A percentile compares a stretch with the other conserved stretches of the same genome.
Evolutionary conservation across 2,329 filamentous ascomycete genomes (phyloP).

Genomic region (Penicillium concentricum): DNA sequence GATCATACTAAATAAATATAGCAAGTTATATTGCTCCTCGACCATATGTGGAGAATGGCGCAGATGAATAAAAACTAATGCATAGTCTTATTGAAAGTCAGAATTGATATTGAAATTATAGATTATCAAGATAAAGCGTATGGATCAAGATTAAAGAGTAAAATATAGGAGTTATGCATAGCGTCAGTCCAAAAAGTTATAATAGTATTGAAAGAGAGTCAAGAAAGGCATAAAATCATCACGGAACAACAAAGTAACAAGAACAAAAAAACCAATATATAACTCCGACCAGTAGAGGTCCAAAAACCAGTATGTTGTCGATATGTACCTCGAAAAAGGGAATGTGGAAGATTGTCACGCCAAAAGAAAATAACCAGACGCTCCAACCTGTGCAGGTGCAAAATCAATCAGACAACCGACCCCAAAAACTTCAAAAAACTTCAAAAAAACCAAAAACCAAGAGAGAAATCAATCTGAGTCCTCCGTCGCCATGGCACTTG

Average conservation of each 20-base stretch:
- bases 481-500: slow-evolving; percentile 22
- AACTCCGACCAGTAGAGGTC: slow-evolving; percentile 11
- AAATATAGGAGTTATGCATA: not conserved
- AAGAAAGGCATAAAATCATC: slow-evolving; percentile 13
- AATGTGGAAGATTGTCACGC: slow-evolving; percentile 8
- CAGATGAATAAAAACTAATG: no score
- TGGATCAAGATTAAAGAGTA: not conserved
- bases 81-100: no score
- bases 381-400: slow-evolving; percentile 18
- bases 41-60: no score
- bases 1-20: no score
- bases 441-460: not conserved
- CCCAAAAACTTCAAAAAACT: not conserved
- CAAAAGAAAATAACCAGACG: slow-evolving; percentile 9
- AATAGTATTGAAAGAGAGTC: slow-evolving; percentile 11
- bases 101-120: no score
- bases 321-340: slow-evolving; percentile 20
- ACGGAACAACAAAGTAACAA: slow-evolving; percentile 3
- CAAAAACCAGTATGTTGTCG: slow-evolving; percentile 13
- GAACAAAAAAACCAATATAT: slow-evolving; percentile 2
- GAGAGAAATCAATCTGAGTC: slow-evolving; percentile 16
- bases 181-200: not conserved
- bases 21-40: no score
- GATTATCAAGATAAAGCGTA: not conserved
- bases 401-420: slow-evolving; percentile 1